Conservation (phyloP, 1,139 yeast species). For the Debaryomycetaceae sp. region DNA sequence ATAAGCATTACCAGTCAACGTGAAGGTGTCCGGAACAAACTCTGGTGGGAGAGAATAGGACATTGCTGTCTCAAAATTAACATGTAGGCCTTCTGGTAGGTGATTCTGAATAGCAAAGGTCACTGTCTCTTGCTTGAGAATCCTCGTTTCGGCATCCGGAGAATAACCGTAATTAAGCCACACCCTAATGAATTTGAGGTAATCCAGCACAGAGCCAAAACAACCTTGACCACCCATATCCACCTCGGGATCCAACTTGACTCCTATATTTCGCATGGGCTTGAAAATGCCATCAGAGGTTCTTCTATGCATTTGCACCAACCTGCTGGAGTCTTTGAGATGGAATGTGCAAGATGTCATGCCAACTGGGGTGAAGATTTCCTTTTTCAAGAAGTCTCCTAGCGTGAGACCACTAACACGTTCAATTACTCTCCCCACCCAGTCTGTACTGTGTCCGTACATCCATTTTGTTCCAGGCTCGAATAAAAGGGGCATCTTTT, state of each 20-base stretch:
- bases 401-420: conserved; percentile 39
- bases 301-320: conserved; percentile 25
- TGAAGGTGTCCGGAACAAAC: conserved; percentile 71
- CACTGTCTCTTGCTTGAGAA: conserved; percentile 30
- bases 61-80: conserved; percentile 18
- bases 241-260: conserved; percentile 23
- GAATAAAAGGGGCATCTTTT: conserved; percentile 38
- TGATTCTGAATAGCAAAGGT: conserved; percentile 32
- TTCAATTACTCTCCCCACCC: conserved; percentile 50
- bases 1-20: conserved; percentile 71
- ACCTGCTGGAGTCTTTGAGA: conserved; percentile 19
- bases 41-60: conserved; percentile 10
- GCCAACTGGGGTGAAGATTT: conserved; percentile 44
- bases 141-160: conserved; percentile 32
- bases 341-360: conserved; percentile 39
- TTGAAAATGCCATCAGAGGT: conserved; percentile 13
- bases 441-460: conserved; percentile 52
- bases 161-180: conserved; percentile 44
- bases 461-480: conserved; percentile 54
- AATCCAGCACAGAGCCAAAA: conserved; percentile 42
- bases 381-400: conserved; percentile 36
- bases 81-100: conserved; percentile 24
- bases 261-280: conserved; percentile 13
- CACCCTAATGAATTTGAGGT: conserved; percentile 40
- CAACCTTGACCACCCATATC: conserved; percentile 52